Conservation (phyloP, 73 alveolate genomes). For the Vitrella brassicaformis region DNA sequence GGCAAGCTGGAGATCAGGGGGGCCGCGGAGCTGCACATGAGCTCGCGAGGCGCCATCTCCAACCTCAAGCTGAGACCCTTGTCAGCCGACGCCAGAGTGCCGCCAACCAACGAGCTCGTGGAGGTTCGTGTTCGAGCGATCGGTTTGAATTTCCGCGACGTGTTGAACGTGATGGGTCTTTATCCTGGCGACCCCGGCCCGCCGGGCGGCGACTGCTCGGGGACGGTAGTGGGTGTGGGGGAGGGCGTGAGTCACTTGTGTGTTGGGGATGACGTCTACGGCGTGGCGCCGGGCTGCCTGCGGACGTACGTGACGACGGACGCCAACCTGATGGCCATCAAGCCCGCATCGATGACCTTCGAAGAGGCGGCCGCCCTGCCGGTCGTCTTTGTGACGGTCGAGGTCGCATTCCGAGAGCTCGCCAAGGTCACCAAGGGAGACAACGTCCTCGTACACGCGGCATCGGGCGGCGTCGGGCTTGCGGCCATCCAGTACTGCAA, state of each 20-base stretch:
- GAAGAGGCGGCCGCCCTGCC: conserved; percentile 30
- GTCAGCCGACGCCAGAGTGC: neutral
- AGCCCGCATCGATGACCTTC: conserved; percentile 9
- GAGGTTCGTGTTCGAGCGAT: neutral
- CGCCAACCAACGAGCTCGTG: neutral
- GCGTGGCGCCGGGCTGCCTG: conserved; percentile 31
- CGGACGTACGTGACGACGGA: conserved; percentile 17
- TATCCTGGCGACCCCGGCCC: conserved; percentile 34
- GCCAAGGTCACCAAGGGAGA: conserved; percentile 27
- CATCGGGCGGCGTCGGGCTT: conserved; percentile 32
- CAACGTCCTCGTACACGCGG: conserved; percentile 28
- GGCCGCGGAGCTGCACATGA: conserved; percentile 13
- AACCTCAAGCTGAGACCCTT: conserved; percentile 1
- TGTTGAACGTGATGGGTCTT: conserved; percentile 23
- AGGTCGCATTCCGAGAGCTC: conserved; percentile 13
- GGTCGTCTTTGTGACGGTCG: conserved; percentile 28
- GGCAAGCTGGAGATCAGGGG: neutral
- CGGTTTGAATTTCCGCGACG: neutral
- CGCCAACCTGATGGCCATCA: conserved; percentile 11
- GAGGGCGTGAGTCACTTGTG: conserved; percentile 12
- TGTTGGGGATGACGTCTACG: conserved; percentile 26
- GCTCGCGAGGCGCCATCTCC: conserved; percentile 32
- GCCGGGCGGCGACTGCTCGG: conserved; percentile 29
- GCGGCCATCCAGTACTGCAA: conserved; percentile 33
- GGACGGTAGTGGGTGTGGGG: conserved; percentile 19